Conservation (phyloP, 306 rosid species). For the Medicago lupulina region DNA sequence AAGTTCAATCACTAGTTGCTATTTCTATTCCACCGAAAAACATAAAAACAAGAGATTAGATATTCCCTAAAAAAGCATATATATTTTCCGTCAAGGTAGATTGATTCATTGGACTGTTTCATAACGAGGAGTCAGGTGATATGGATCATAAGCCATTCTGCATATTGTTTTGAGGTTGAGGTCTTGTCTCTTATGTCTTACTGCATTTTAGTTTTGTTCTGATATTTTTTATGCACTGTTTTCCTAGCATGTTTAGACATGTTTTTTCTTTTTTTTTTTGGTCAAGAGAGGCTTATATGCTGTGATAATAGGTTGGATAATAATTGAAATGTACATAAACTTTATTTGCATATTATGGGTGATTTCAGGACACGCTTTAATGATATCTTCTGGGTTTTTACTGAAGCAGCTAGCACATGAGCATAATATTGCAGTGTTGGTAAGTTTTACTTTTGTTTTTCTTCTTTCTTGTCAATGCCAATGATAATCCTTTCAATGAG, state of each 20-base stretch:
- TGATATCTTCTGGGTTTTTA: conserved; percentile 83
- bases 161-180: conserved; percentile 1
- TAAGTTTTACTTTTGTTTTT: conserved; percentile 40
- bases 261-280: conserved; percentile 26
- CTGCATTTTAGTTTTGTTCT: conserved; percentile 7
- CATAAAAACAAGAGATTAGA: conserved; percentile 7
- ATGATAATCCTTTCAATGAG: conserved; percentile 32
- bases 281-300: conserved; percentile 23
- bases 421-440: conserved; percentile 78
- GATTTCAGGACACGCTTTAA: conserved; percentile 77
- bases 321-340: conserved; percentile 23
- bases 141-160: conserved; percentile 29
- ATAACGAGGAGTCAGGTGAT: conserved; percentile 7
- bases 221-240: conserved; percentile 9
- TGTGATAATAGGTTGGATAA: background rate
- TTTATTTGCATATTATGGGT: conserved; percentile 42
- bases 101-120: conserved; percentile 10
- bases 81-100: conserved; percentile 1
- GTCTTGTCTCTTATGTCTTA: conserved; percentile 7
- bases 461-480: conserved; percentile 12
- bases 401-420: conserved; percentile 86
- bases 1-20: conserved; percentile 1
- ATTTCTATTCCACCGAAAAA: background rate
- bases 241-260: conserved; percentile 16
- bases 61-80: background rate